phyloP scores from a whole-genome alignment of 1,139 yeast species.

The Hyphopichia khmerensis region DNA sequence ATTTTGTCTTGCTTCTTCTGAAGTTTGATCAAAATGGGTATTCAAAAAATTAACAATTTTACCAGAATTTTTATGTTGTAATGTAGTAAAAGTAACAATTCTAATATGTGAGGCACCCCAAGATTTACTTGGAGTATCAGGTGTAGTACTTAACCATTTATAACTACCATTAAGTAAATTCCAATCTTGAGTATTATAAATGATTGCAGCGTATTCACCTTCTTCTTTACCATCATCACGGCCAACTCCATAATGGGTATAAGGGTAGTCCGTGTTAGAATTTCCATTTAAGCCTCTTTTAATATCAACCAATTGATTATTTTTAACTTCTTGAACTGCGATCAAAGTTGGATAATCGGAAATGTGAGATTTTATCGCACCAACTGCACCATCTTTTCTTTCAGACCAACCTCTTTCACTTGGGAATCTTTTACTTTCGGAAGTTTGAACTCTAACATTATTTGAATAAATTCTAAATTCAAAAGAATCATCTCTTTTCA shows the following conservation, averaged over 20 bases:
- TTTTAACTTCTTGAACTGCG: constrained; percentile 31
- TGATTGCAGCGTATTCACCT: constrained; percentile 49
- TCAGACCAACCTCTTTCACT: constrained; percentile 28
- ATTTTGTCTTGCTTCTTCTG: constrained; percentile 35
- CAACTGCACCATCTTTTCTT: constrained; percentile 22
- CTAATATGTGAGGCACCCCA: constrained; percentile 46
- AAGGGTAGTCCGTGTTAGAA: constrained; percentile 15
- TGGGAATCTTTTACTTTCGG: constrained; percentile 14
- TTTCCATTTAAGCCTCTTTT: constrained; percentile 20
- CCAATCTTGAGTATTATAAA: constrained; percentile 33
- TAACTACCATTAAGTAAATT: constrained; percentile 31
- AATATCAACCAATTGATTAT: constrained; percentile 28
- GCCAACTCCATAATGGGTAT: constrained; percentile 49
- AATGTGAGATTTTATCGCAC: constrained; percentile 14
- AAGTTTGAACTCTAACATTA: constrained; percentile 25
- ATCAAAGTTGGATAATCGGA: constrained; percentile 22
- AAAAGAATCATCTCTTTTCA: constrained; percentile 6
- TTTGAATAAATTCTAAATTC: constrained; percentile 21
- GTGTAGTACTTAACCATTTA: constrained; percentile 45
- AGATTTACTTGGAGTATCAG: constrained; percentile 38
- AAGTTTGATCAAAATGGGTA: constrained; percentile 46
- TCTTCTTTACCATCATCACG: constrained; percentile 44
- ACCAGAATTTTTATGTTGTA: constrained; percentile 21
- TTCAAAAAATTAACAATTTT: constrained; percentile 34
- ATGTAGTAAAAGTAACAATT: constrained; percentile 39